Evolutionary conservation across 495 filamentous ascomycete genomes (phyloP), one percentile per base, ranked within the genome.

Genomic region (Sabuloglossum arenarium): DNA sequence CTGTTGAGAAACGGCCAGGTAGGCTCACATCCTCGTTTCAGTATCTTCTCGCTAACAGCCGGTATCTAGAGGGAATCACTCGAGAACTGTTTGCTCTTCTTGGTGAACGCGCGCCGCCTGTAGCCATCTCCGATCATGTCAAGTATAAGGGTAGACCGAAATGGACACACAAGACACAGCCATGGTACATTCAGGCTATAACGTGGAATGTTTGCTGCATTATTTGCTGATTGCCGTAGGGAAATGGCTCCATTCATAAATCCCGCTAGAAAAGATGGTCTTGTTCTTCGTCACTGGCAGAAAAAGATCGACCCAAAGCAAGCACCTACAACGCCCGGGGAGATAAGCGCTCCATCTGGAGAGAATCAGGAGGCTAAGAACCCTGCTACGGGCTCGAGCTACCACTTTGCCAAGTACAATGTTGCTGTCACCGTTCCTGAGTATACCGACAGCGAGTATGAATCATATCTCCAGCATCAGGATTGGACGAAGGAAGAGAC

Each of bases 401-500:
- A 78, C 59, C 54, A 78, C 66, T 75, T 81, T 65, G 73, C 79
- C 25, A 94, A 91, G 62, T 98, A 81, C 72, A 91, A 96, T 63
- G 76, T 93, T 52, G 73, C 81, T 45, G 77, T 85, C 23, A 71
- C 79, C 1, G 71, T 83, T 25, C 88, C 90, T 3, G 70, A 77
- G 52, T 96, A 95, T 65, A 83, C 78, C 42, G 84, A 91, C 46
- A 86, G 86, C 46, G 82, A 93, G 63, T 98, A 98, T 67, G 80
- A 82, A 52, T 68, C 75, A 53, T 77, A 85, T 61, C 65, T 98
- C 43, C 76, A 77, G 60, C 82, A 71, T 61, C 70, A 76, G 29
- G 78, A 88, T 56, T 98, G 91, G 91, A 79, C 84, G 21, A 84
- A 82, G 59, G 84, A 88, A 53, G 91, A 98, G 67, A 97, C 91